A percentile compares a stretch with the other conserved stretches of the same genome.
These are phyloP conservation scores for Syncephalastrum racemosum DNA, from an alignment of 371 early-diverging fungal genomes.

Conservation along the genomic window DNA sequence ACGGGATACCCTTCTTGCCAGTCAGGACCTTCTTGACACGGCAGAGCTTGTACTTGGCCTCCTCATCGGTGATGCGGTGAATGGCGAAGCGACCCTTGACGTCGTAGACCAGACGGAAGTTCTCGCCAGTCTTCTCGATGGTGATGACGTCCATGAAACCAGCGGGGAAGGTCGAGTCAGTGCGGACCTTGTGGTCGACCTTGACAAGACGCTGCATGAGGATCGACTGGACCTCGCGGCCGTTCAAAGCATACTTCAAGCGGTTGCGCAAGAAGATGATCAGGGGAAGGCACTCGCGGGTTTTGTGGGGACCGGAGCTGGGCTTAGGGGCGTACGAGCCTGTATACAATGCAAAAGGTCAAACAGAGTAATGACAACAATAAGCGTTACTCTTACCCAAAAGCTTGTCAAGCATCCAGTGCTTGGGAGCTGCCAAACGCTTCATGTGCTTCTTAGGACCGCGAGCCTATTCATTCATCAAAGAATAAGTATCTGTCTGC, in stretches of 20 bases:
- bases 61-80: constrained; percentile 98
- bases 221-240: constrained; percentile 97
- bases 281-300: constrained; percentile 98
- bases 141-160: constrained; percentile 99
- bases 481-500: constrained; percentile 6
- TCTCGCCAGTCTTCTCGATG: constrained; percentile 98
- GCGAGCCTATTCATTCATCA: constrained; percentile 72
- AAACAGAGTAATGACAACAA: not conserved
- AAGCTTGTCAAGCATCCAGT: constrained; percentile 99
- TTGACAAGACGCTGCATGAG: constrained; percentile 98
- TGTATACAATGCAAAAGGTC: constrained; percentile 9
- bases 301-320: constrained; percentile 99
- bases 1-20: constrained; percentile 95
- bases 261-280: constrained; percentile 98
- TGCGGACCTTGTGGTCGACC: constrained; percentile 99
- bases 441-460: constrained; percentile 99
- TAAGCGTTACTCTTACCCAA: constrained; percentile 34
- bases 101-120: constrained; percentile 99
- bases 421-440: constrained; percentile 99
- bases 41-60: constrained; percentile 99
- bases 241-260: constrained; percentile 98
- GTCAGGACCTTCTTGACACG: constrained; percentile 96
- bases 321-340: constrained; percentile 94
- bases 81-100: constrained; percentile 99
- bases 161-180: constrained; percentile 98